Evolutionary conservation across 2,329 filamentous ascomycete genomes (phyloP).

Genomic region (Talaromyces marneffei): DNA sequence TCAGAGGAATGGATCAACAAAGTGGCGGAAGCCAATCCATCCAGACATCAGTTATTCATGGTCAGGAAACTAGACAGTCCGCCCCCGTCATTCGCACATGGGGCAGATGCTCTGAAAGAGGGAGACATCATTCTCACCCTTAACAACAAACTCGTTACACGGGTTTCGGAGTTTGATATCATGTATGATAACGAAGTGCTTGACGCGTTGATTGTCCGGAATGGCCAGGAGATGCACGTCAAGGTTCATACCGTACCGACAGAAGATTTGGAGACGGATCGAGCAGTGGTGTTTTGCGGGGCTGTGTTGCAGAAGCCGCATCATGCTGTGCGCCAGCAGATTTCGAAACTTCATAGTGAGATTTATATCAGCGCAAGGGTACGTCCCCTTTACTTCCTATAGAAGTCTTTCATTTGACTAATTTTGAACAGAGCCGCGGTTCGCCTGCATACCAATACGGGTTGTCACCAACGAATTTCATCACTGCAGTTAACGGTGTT

Average conservation of each 20-base stretch:
- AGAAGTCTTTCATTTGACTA: background rate
- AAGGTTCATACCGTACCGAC: conserved; percentile 80
- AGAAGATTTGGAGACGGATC: conserved; percentile 84
- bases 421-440: conserved; percentile 56
- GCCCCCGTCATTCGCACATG: conserved; percentile 39
- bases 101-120: conserved; percentile 64
- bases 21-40: conserved; percentile 80
- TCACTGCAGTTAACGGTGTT: conserved; percentile 89
- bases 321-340: conserved; percentile 94
- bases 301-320: conserved; percentile 89
- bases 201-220: conserved; percentile 79
- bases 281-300: conserved; percentile 90
- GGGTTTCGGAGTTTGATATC: conserved; percentile 84
- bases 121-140: conserved; percentile 88
- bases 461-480: conserved; percentile 92
- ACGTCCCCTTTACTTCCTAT: conserved; percentile 17
- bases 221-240: conserved; percentile 71
- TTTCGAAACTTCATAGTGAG: conserved; percentile 91
- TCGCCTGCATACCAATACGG: conserved; percentile 86
- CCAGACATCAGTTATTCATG: conserved; percentile 97
- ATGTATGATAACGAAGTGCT: conserved; percentile 89
- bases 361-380: conserved; percentile 85
- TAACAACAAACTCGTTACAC: conserved; percentile 87
- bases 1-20: conserved; percentile 92
- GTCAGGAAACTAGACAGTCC: conserved; percentile 79